Base-by-base conservation (phyloP, 768 basidiomycete species). In the Baorangia bicolor region DNA sequence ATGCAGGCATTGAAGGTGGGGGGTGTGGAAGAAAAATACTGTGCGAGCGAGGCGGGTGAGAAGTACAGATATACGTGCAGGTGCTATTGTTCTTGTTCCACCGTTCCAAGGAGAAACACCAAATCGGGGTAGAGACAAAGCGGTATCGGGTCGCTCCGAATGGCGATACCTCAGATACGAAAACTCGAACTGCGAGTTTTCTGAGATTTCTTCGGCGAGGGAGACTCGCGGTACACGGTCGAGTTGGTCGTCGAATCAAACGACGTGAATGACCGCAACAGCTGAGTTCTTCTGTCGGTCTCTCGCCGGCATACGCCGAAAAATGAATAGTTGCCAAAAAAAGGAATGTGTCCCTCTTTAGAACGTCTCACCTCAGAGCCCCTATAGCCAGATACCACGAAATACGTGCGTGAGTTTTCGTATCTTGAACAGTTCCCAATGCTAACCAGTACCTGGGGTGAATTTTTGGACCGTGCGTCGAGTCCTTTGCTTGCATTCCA, bases 241-340 rank as follows among this genome's bases (percentile, higher is more conserved):
- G 49, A 48, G 46, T 28, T 33, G 55, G 54, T 45, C 47, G 55
- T 53, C 46, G 55, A 35, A 53, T 54, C 49, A 35, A 40, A 50
- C 40, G 49, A 47, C 45, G 49, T 20, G 31, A 23, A 40, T 14
- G 35, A n/a, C 23, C 2, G 18, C 41, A 41, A 44, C 18, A 40
- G 58, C 56, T 57, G 54, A 57, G 57, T 59, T 59, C 43, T 43
- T 52, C 43, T 57, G 54, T 48, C 55, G 25, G 42, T 34, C 53
- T 43, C 41, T 44, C 42, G 4, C 56, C 64, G 64, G 64, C 61
- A 66, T 38, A 61, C 58, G 48, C 63, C 63, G 63, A 62, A 55
- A 63, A 52, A 48, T 41, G 50, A 52, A 39, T 42, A 40, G 2
- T n/a, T 40, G 14, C 62, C 40, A 42, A 42, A 60, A 60, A 41